Conservation (phyloP, 2,329 filamentous ascomycete species). For the Esteya vermicola region DNA sequence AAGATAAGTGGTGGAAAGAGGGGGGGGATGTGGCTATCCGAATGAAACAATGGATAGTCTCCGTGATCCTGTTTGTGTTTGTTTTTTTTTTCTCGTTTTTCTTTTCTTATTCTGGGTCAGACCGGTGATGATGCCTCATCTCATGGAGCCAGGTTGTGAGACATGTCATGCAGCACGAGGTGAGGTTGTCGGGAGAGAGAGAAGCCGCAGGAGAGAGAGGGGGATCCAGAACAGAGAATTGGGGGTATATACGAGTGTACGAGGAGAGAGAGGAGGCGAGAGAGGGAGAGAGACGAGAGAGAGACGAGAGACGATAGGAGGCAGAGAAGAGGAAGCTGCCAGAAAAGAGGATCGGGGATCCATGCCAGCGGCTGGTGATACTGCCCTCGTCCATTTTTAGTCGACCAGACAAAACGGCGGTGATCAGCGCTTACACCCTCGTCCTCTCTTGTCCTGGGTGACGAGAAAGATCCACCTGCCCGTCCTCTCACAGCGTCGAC, state of each 20-base stretch:
- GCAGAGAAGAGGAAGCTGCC: background rate
- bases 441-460: too few species aligned
- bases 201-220: background rate
- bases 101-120: too few species aligned
- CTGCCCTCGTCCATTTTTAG: too few species aligned
- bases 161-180: conserved; percentile 9
- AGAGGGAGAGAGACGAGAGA: background rate
- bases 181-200: background rate
- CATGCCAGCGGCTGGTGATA: too few species aligned
- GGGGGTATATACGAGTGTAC: too few species aligned
- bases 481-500: conserved; percentile 1
- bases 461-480: too few species aligned
- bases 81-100: background rate
- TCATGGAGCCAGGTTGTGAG: conserved; percentile 5
- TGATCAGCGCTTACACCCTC: too few species aligned
- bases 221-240: conserved; percentile 3
- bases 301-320: background rate
- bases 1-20: too few species aligned
- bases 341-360: too few species aligned
- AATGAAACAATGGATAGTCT: too few species aligned
- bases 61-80: background rate
- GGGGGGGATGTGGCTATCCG: too few species aligned
- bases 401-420: too few species aligned
- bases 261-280: background rate
- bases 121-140: conserved; percentile 3